These are phyloP conservation scores for Xylaria multiplex DNA, from an alignment of 2,329 filamentous ascomycete species.

Conservation along the genomic window DNA sequence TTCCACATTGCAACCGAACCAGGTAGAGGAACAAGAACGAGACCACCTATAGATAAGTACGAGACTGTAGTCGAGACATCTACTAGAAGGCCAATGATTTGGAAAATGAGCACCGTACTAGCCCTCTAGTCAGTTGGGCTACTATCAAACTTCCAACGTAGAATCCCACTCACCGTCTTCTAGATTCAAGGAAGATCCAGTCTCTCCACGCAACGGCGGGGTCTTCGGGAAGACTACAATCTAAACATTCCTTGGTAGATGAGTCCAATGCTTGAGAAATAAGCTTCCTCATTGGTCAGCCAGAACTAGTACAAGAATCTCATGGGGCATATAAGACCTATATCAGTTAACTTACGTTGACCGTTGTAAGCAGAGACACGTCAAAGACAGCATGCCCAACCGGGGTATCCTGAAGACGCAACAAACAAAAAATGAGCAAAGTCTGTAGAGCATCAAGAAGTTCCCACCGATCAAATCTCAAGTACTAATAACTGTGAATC, in stretches of 20 bases:
- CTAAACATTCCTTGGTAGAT: slow-evolving; percentile 5
- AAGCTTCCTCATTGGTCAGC: slow-evolving; percentile 4
- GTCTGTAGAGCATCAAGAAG: slow-evolving; percentile 17
- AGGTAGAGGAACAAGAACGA: slow-evolving; percentile 23
- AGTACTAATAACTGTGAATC: not conserved
- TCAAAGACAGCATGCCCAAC: slow-evolving; percentile 21
- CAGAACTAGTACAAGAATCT: not conserved
- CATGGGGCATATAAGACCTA: too few species aligned
- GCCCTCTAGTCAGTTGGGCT: not conserved
- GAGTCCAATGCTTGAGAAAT: slow-evolving; percentile 17
- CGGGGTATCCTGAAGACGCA: slow-evolving; percentile 21
- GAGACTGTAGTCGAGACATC: slow-evolving; percentile 24
- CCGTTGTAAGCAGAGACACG: slow-evolving; percentile 13
- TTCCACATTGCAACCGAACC: slow-evolving; percentile 11
- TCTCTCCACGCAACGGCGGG: slow-evolving; percentile 11
- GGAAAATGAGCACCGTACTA: slow-evolving; percentile 24
- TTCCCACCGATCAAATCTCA: slow-evolving; percentile 18
- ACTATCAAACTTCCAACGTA: too few species aligned
- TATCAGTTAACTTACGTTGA: slow-evolving; percentile 8
- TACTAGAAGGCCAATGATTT: slow-evolving; percentile 23
- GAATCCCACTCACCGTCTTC: slow-evolving; percentile 16
- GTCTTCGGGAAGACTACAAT: slow-evolving; percentile 9
- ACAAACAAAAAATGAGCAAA: slow-evolving; percentile 18
- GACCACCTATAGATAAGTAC: slow-evolving; percentile 15
- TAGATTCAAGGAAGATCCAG: slow-evolving; percentile 24